Conservation (phyloP, 805 yeast species). For the Candida yuanshanica region DNA sequence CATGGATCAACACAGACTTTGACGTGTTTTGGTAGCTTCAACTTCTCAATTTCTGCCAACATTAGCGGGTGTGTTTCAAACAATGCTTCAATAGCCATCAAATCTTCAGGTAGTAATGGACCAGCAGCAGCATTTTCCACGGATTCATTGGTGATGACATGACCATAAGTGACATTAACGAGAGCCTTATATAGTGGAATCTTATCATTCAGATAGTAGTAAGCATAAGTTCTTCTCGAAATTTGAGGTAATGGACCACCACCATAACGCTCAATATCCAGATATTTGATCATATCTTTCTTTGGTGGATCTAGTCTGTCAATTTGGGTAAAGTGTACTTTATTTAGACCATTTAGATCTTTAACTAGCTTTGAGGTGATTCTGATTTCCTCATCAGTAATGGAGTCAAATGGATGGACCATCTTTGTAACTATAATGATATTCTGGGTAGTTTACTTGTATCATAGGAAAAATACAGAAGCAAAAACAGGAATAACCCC, state of each 20-base stretch:
- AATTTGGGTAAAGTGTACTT: conserved; percentile 58
- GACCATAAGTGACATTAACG: conserved; percentile 58
- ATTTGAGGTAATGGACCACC: conserved; percentile 43
- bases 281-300: conserved; percentile 57
- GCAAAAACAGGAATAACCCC: background rate
- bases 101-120: conserved; percentile 65
- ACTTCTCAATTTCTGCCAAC: conserved; percentile 58
- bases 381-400: conserved; percentile 52
- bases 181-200: conserved; percentile 63
- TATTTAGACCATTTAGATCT: conserved; percentile 46
- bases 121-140: conserved; percentile 62
- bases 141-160: conserved; percentile 49
- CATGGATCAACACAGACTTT: conserved; percentile 67
- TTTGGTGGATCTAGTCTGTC: conserved; percentile 79
- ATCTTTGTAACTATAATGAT: background rate
- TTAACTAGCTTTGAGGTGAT: conserved; percentile 55
- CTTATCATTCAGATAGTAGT: conserved; percentile 52
- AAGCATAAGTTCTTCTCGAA: conserved; percentile 62
- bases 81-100: conserved; percentile 46
- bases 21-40: conserved; percentile 50
- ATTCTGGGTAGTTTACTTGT: too few species aligned
- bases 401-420: conserved; percentile 54
- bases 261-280: conserved; percentile 64
- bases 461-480: background rate
- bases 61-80: conserved; percentile 52